phyloP scores from a whole-genome alignment of 2,329 filamentous ascomycete species.

The Pseudopithomyces chartarum region DNA sequence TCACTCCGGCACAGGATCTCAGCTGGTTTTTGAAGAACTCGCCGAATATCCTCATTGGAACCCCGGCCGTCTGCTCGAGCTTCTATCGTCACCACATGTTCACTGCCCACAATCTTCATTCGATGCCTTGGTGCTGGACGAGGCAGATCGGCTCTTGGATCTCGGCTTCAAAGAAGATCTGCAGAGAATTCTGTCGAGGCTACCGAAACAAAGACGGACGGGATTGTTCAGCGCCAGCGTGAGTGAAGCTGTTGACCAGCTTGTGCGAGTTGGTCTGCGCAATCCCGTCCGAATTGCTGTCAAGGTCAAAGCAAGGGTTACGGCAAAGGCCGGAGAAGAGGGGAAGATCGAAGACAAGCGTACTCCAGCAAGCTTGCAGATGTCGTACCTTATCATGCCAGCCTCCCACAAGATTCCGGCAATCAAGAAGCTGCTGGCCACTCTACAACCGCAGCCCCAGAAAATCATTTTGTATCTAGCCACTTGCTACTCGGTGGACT shows the following conservation, averaged over 20 bases:
- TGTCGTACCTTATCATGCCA: slow-evolving; percentile 79
- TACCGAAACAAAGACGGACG: slow-evolving; percentile 92
- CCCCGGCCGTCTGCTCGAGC: slow-evolving; percentile 88
- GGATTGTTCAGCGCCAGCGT: slow-evolving; percentile 94
- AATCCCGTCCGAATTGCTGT: slow-evolving; percentile 96
- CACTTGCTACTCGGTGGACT: slow-evolving; percentile 93
- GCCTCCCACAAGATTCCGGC: slow-evolving; percentile 81
- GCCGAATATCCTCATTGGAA: slow-evolving; percentile 88
- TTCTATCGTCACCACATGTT: slow-evolving; percentile 84
- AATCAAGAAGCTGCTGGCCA: slow-evolving; percentile 70
- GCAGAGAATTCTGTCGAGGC: slow-evolving; percentile 77
- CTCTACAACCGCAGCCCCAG: slow-evolving; percentile 74
- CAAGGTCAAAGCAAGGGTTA: slow-evolving; percentile 69
- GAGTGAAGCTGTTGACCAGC: slow-evolving; percentile 91
- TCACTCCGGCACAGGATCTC: slow-evolving; percentile 82
- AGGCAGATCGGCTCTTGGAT: slow-evolving; percentile 90
- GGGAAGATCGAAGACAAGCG: slow-evolving; percentile 78
- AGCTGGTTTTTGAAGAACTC: slow-evolving; percentile 81
- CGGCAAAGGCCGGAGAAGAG: slow-evolving; percentile 49
- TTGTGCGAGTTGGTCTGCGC: slow-evolving; percentile 86
- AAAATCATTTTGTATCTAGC: slow-evolving; percentile 91
- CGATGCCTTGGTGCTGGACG: slow-evolving; percentile 89
- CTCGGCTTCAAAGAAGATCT: slow-evolving; percentile 92
- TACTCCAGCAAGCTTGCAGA: slow-evolving; percentile 89
- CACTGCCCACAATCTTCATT: slow-evolving; percentile 88